Evolutionary conservation across 2,329 filamentous ascomycete genomes (phyloP).

Genomic region (Chrysosporium keratinophilum): DNA sequence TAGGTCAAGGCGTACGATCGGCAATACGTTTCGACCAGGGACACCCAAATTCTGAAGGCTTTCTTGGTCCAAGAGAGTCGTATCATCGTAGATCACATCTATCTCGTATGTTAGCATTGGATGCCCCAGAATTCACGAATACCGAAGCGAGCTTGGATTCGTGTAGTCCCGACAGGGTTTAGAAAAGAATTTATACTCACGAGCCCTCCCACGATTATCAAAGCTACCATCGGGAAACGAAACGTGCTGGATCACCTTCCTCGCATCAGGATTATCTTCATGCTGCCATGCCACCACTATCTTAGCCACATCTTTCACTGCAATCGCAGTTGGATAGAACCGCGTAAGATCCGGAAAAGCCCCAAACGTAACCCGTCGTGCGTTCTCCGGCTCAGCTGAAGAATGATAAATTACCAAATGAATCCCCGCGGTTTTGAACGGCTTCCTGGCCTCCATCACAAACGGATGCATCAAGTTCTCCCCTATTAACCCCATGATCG

Average conservation of each 20-base stretch:
- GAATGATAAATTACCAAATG: slow-evolving; percentile 24
- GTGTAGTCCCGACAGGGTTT: too few species aligned
- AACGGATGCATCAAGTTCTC: slow-evolving; percentile 21
- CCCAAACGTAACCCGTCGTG: slow-evolving; percentile 9
- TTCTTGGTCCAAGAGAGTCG: neutral
- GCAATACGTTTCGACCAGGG: neutral
- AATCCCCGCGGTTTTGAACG: slow-evolving; percentile 18
- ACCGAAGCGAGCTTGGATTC: too few species aligned
- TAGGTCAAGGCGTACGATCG: slow-evolving; percentile 26
- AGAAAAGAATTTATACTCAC: slow-evolving; percentile 2
- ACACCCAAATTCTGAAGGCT: neutral
- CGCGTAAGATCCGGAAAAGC: slow-evolving; percentile 7
- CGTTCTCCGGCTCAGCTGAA: neutral
- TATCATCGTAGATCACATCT: slow-evolving; percentile 8
- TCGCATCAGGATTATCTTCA: neutral
- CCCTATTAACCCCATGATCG: slow-evolving; percentile 9
- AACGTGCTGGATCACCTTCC: slow-evolving; percentile 8
- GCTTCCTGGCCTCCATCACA: slow-evolving; percentile 25
- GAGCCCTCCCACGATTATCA: neutral
- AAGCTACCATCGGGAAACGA: neutral
- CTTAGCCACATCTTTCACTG: neutral
- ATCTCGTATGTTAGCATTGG: neutral
- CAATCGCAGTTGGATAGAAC: slow-evolving; percentile 12
- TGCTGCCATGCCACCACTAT: slow-evolving; percentile 16
- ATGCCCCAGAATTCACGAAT: neutral